A percentile compares a stretch with the other conserved stretches of the same genome.
Evolutionary conservation across 2,329 filamentous ascomycete species (phyloP).

Genomic region (Fusarium graminum): DNA sequence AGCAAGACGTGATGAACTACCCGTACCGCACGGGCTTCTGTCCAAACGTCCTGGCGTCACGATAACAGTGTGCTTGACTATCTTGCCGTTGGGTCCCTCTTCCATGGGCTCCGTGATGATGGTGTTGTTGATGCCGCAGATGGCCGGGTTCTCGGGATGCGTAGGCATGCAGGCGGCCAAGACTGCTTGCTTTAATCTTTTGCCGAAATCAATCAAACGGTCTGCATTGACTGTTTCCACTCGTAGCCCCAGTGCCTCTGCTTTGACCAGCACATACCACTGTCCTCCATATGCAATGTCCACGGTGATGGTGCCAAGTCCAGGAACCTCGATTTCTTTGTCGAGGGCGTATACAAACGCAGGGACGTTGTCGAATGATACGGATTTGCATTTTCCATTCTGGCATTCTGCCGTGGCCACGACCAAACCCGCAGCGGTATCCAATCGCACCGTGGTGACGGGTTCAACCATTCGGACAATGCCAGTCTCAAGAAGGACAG

Average conservation of each 20-base stretch:
- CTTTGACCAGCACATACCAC: slow-evolving; percentile 26
- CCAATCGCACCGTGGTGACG: slow-evolving; percentile 5
- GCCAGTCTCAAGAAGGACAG: slow-evolving; percentile 61
- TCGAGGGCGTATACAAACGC: slow-evolving; percentile 24
- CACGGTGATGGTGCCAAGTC: not conserved
- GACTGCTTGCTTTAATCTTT: slow-evolving; percentile 58
- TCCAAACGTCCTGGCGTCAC: slow-evolving; percentile 17
- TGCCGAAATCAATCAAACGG: slow-evolving; percentile 48
- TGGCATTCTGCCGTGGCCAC: slow-evolving; percentile 25
- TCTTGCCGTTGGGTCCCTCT: slow-evolving; percentile 13
- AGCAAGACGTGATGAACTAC: slow-evolving; percentile 16
- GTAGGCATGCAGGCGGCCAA: slow-evolving; percentile 52
- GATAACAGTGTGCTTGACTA: slow-evolving; percentile 15
- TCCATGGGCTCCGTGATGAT: slow-evolving; percentile 51
- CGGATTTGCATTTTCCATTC: slow-evolving; percentile 26
- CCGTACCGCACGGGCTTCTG: slow-evolving; percentile 22
- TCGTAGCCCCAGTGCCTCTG: slow-evolving; percentile 14
- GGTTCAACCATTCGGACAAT: slow-evolving; percentile 59
- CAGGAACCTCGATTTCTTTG: slow-evolving; percentile 17
- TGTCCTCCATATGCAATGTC: slow-evolving; percentile 28
- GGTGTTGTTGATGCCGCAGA: slow-evolving; percentile 58
- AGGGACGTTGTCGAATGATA: slow-evolving; percentile 20
- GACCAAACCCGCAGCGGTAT: slow-evolving; percentile 17
- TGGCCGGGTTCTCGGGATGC: slow-evolving; percentile 57
- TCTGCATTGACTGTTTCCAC: slow-evolving; percentile 31